These are phyloP conservation scores for Russula brevipes DNA, from an alignment of 768 basidiomycete species.

Conservation along the genomic window DNA sequence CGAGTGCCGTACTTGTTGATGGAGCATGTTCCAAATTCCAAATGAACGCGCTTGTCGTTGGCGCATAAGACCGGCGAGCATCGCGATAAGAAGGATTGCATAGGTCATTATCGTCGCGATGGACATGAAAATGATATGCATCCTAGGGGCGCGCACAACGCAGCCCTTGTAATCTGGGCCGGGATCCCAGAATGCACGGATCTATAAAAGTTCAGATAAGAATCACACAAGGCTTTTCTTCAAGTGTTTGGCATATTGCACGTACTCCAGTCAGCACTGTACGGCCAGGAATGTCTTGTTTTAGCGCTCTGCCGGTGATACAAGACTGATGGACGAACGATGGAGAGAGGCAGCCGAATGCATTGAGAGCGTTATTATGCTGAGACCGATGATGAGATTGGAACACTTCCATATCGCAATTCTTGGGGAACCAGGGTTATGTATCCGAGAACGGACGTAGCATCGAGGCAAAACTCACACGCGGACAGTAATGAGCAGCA, in stretches of 20 bases:
- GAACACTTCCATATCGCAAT: conserved; percentile 9
- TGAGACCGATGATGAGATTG: neutral
- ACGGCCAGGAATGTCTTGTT: neutral
- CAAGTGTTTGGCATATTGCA: neutral
- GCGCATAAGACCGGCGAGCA: conserved; percentile 10
- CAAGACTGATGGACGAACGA: neutral
- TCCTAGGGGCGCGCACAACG: neutral
- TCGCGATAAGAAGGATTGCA: conserved; percentile 4
- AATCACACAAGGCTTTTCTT: too few relatives aligned
- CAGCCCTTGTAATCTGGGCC: conserved; percentile 10
- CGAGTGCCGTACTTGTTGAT: neutral
- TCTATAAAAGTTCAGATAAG: neutral
- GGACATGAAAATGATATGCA: conserved; percentile 7
- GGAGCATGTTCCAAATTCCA: conserved; percentile 8
- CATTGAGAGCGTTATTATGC: neutral
- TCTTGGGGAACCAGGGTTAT: neutral
- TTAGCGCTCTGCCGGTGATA: neutral
- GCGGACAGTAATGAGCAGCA: conserved; percentile 8
- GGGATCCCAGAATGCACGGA: neutral
- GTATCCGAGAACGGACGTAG: neutral
- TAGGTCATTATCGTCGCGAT: neutral
- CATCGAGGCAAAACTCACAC: neutral
- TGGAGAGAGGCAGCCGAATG: conserved; percentile 1
- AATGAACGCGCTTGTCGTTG: neutral
- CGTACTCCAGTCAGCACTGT: conserved; percentile 12